Evolutionary conservation across 2,329 filamentous ascomycete species (phyloP).

Genomic region (Penicillium sp.): DNA sequence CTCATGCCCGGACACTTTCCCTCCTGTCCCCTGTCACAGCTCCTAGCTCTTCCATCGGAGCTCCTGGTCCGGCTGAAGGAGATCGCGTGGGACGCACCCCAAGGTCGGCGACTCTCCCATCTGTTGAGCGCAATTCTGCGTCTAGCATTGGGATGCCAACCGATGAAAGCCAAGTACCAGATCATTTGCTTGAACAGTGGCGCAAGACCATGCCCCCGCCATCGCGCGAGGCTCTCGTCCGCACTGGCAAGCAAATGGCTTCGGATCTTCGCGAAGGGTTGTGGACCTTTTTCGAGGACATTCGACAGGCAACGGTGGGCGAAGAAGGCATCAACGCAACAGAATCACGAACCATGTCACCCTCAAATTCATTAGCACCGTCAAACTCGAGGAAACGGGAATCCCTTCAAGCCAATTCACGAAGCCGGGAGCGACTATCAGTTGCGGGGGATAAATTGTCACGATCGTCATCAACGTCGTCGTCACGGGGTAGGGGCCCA

Average conservation of each 20-base stretch:
- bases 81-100: slow-evolving; percentile 41
- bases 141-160: slow-evolving; percentile 22
- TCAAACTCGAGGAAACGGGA: slow-evolving; percentile 31
- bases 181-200: slow-evolving; percentile 45
- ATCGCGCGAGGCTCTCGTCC: slow-evolving; percentile 57
- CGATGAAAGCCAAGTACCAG: slow-evolving; percentile 31
- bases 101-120: slow-evolving; percentile 47
- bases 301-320: slow-evolving; percentile 92
- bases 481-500: slow-evolving; percentile 33
- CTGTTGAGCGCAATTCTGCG: slow-evolving; percentile 39
- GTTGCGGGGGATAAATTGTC: slow-evolving; percentile 30
- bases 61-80: slow-evolving; percentile 19
- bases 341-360: slow-evolving; percentile 40
- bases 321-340: slow-evolving; percentile 78
- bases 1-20: slow-evolving; percentile 72
- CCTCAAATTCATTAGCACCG: slow-evolving; percentile 26
- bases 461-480: slow-evolving; percentile 38
- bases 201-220: slow-evolving; percentile 48
- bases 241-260: slow-evolving; percentile 74
- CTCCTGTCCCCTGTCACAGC: slow-evolving; percentile 69
- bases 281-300: slow-evolving; percentile 93
- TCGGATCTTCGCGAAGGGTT: slow-evolving; percentile 88
- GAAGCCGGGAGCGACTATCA: slow-evolving; percentile 38
- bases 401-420: slow-evolving; percentile 34
- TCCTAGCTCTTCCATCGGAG: slow-evolving; percentile 18